A percentile compares a stretch with the other conserved stretches of the same genome.
These are phyloP conservation scores for Talaromyces funiculosus DNA, from an alignment of 2,329 filamentous ascomycete genomes.

Conservation along the genomic window DNA sequence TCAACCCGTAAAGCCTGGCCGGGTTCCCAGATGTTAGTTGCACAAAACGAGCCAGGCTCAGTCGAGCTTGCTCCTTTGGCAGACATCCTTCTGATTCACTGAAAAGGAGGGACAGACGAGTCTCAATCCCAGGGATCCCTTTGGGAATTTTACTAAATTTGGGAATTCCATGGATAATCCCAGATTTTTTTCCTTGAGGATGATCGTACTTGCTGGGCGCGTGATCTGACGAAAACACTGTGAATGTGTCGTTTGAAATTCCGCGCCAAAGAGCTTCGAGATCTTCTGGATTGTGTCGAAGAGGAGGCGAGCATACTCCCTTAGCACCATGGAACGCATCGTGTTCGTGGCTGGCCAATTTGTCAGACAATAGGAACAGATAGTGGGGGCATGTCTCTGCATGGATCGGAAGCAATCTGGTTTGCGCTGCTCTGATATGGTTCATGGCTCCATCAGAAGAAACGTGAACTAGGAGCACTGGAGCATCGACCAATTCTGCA, in stretches of 20 bases:
- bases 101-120: neutral
- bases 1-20: constrained; percentile 52
- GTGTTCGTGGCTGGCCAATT: constrained; percentile 37
- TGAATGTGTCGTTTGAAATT: constrained; percentile 51
- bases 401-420: constrained; percentile 47
- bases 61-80: constrained; percentile 17
- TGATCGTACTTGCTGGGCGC: constrained; percentile 30
- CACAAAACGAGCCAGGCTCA: constrained; percentile 13
- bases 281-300: constrained; percentile 44
- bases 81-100: constrained; percentile 17
- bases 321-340: constrained; percentile 42
- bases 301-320: constrained; percentile 50
- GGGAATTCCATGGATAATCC: constrained; percentile 1
- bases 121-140: neutral
- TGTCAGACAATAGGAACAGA: constrained; percentile 49
- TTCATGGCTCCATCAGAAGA: constrained; percentile 44
- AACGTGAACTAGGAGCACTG: constrained; percentile 51
- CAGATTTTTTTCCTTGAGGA: constrained; percentile 12
- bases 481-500: constrained; percentile 46
- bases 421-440: constrained; percentile 49
- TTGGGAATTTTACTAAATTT: neutral
- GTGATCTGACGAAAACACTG: constrained; percentile 49
- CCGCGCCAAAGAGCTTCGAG: constrained; percentile 50
- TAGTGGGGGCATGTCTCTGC: constrained; percentile 58
- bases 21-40: constrained; percentile 12